phyloP scores from a whole-genome alignment of 371 early-diverging fungal genomes.

The Amoeboaphelidium occidentale region DNA sequence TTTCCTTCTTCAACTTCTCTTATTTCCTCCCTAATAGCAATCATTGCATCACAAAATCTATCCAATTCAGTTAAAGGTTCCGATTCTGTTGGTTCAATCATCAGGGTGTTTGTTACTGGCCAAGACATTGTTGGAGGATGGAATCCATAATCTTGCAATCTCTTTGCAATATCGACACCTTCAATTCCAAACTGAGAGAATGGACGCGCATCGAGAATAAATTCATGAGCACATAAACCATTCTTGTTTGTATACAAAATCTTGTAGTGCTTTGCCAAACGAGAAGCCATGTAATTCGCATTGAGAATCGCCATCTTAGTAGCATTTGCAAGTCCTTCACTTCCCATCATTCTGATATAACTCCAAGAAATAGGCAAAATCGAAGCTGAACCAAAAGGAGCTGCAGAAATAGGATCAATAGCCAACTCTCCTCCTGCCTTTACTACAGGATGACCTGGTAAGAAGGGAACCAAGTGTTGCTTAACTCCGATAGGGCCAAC shows the following conservation, averaged over 20 bases:
- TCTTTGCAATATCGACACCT: slow-evolving; percentile 90
- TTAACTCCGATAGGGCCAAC: slow-evolving; percentile 89
- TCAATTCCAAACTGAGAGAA: slow-evolving; percentile 60
- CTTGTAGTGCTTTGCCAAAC: slow-evolving; percentile 62
- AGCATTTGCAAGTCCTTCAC: slow-evolving; percentile 50
- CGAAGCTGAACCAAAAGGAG: slow-evolving; percentile 84
- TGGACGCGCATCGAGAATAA: slow-evolving; percentile 77
- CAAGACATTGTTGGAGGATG: slow-evolving; percentile 96
- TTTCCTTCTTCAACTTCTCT: slow-evolving; percentile 53
- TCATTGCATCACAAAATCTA: slow-evolving; percentile 91
- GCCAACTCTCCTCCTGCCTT: slow-evolving; percentile 35
- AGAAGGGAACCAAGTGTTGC: slow-evolving; percentile 64
- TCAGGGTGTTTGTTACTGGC: slow-evolving; percentile 88
- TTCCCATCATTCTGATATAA: slow-evolving; percentile 86
- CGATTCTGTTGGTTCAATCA: slow-evolving; percentile 97
- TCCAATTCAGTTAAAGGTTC: slow-evolving; percentile 77
- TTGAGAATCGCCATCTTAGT: slow-evolving; percentile 76
- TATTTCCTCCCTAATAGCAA: slow-evolving; percentile 74
- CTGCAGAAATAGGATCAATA: slow-evolving; percentile 80
- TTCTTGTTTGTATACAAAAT: slow-evolving; percentile 69
- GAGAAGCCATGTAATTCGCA: slow-evolving; percentile 88
- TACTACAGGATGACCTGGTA: slow-evolving; percentile 71
- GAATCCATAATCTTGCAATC: slow-evolving; percentile 89
- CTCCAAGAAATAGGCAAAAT: slow-evolving; percentile 93
- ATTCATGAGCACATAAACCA: slow-evolving; percentile 92